Evolutionary conservation across 345 rosid species (phyloP), one percentile per base, ranked within the genome.

Genomic region (Limnanthes douglasii): DNA sequence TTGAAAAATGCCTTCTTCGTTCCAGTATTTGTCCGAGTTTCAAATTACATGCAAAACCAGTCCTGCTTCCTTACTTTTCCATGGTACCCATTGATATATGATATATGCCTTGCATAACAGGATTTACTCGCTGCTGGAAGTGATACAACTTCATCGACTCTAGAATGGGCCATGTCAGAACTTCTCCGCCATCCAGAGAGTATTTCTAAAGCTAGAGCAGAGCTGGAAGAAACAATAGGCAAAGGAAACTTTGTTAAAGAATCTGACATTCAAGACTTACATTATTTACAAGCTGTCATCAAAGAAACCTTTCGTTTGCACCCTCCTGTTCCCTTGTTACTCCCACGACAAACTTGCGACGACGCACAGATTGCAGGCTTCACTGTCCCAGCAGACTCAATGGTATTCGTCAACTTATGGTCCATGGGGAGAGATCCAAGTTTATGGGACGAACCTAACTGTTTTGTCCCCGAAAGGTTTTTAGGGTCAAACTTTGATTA

Each of bases 151-250:
- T 60, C 93, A 3, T 73, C 88, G 66, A 80, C 90, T 1, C 50
- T 85, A 32, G 93, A 80, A 46, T 85, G 96, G 96, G 86, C 96
- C 22, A 63, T 85, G 73, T 66, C 90, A 0, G 96, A 80, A 41
- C 90, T 85, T 9, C 52, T 81, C 8, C 73, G 37, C 36, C 63
- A 76, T 28, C 86, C 80, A 36, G 35, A 21, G 22, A 21, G 19
- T 2, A 47, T 80, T 8, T 11, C 34, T 14, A 71, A 57, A 46
- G 69, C n/a, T n/a, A n/a, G n/a, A n/a, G n/a, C n/a, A n/a, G n/a
- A n/a, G n/a, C n/a, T n/a, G n/a, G n/a, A n/a, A 59, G 96, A 85
- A 33, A 48, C 67, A 5, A n/a, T n/a, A n/a, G n/a, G n/a, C n/a
- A n/a, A n/a, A n/a, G n/a, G n/a, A n/a, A n/a, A n/a, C n/a, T n/a